A percentile compares a stretch with the other conserved stretches of the same genome.
These are phyloP conservation scores for Debaryomycetaceae sp. DNA, from an alignment of 1,139 yeast species.

Conservation along the genomic window DNA sequence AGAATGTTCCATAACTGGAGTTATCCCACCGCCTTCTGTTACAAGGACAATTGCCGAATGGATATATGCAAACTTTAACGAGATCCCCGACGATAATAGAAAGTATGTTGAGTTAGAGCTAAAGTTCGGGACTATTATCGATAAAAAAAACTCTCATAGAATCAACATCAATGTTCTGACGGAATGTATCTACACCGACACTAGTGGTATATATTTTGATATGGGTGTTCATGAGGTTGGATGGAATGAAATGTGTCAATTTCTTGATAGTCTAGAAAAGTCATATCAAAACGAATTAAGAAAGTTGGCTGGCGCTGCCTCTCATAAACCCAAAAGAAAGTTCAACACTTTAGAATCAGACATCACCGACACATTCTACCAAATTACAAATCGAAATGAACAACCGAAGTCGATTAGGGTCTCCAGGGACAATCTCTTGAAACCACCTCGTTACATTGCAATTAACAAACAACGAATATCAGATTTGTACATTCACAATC, in stretches of 20 bases:
- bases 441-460: conserved; percentile 65
- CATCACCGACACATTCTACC: conserved; percentile 40
- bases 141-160: conserved; percentile 61
- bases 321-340: conserved; percentile 36
- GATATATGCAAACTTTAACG: conserved; percentile 77
- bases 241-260: conserved; percentile 56
- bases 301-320: conserved; percentile 13
- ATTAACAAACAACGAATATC: conserved; percentile 72
- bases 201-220: conserved; percentile 58
- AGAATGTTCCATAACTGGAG: conserved; percentile 64
- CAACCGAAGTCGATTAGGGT: conserved; percentile 63
- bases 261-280: conserved; percentile 54
- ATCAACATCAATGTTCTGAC: conserved; percentile 70
- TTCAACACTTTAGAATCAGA: conserved; percentile 41
- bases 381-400: conserved; percentile 38
- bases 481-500: conserved; percentile 68
- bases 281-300: conserved; percentile 39
- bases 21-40: conserved; percentile 78
- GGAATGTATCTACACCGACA: conserved; percentile 64
- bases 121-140: conserved; percentile 76
- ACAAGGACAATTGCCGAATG: conserved; percentile 83
- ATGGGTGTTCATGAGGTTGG: conserved; percentile 71
- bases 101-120: conserved; percentile 74
- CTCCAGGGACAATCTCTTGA: conserved; percentile 55
- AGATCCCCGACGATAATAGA: conserved; percentile 57